Base-by-base conservation (phyloP, 164 flowering plant genomes). In the Nymphaea colorata region DNA sequence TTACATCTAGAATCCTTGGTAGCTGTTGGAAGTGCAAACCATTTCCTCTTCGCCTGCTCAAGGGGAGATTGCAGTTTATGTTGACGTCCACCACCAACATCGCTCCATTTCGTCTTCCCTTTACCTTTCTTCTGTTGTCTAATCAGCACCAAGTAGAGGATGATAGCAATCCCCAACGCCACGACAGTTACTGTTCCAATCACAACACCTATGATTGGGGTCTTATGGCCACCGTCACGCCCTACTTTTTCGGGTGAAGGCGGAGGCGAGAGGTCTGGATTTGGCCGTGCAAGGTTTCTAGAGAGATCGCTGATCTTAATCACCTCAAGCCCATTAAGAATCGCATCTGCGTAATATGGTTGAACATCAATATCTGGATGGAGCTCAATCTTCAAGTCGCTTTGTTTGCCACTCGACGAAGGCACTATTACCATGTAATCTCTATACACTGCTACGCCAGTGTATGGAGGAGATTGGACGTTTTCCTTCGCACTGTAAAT, bases 311-410 rank as follows among this genome's bases (percentile, higher is more conserved):
- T 84, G 15, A 83, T 0, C 65, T 86, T 86, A 18, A 82, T 78
- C 42, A 86, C 73, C 72, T 86, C 91, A 11, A 83, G 2, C 7
- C 91, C 91, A 59, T 83, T 81, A 6, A 86, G 64, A 41, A 81
- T 66, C 3, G 77, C 81, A 65, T 81, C 75, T 15, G 67, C 14
- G 64, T 42, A 71, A 0, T 2, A 2, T 7, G 78, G 41, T 10
- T 3, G 6, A 0, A 25, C 2, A 3, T 12, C 66, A 4, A 44
- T 18, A 10, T 61, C 11, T 2, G 82, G 76, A 62, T 78, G 82
- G 10, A 84, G 53, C 2, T 74, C 81, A 86, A 67, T 72, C 75
- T 70, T 64, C 17, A 72, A 25, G 1, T 79, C 86, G 4, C 81
- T 80, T 47, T 47, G 55, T 2, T 47, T 47, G 55, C 55, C 12